phyloP scores from a whole-genome alignment of 1,284 basidiomycete genomes.

The Spongiforma sp. region DNA sequence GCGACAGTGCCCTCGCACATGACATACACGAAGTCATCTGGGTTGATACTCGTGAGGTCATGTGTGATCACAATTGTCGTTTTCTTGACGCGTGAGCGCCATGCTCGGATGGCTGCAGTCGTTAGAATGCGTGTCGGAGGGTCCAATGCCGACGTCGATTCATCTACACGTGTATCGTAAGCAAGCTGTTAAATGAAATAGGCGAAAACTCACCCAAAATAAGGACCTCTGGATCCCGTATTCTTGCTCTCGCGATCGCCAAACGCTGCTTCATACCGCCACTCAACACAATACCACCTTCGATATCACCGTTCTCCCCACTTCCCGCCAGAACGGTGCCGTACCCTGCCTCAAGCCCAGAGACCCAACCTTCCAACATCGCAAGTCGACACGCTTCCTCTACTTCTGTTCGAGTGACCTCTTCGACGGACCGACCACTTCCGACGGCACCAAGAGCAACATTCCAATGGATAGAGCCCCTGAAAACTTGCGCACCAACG shows the following conservation, averaged over 20 bases:
- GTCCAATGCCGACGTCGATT: constrained; percentile 96
- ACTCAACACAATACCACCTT: constrained; percentile 77
- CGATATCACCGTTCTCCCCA: constrained; percentile 48
- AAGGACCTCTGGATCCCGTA: constrained; percentile 89
- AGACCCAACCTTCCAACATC: constrained; percentile 88
- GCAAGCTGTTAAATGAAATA: constrained; percentile 6
- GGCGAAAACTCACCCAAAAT: constrained; percentile 76
- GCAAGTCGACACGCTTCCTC: constrained; percentile 85
- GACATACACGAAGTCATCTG: constrained; percentile 90
- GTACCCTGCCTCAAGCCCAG: constrained; percentile 85
- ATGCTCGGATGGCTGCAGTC: constrained; percentile 85
- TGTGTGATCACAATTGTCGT: constrained; percentile 98
- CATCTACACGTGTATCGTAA: constrained; percentile 62
- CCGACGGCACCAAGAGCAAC: constrained; percentile 78
- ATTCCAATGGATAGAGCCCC: constrained; percentile 83
- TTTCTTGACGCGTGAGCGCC: constrained; percentile 64
- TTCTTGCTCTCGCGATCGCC: constrained; percentile 87
- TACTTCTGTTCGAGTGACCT: constrained; percentile 74
- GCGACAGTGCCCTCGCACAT: constrained; percentile 84
- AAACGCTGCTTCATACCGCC: constrained; percentile 96
- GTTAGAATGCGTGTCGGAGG: constrained; percentile 87
- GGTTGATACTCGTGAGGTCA: constrained; percentile 85
- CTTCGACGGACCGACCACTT: constrained; percentile 43
- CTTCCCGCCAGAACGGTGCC: constrained; percentile 69
- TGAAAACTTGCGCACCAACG: constrained; percentile 34